Evolutionary conservation across 371 early-diverging fungal genomes (phyloP).

Genomic region (Syncephalastrum sp.): DNA sequence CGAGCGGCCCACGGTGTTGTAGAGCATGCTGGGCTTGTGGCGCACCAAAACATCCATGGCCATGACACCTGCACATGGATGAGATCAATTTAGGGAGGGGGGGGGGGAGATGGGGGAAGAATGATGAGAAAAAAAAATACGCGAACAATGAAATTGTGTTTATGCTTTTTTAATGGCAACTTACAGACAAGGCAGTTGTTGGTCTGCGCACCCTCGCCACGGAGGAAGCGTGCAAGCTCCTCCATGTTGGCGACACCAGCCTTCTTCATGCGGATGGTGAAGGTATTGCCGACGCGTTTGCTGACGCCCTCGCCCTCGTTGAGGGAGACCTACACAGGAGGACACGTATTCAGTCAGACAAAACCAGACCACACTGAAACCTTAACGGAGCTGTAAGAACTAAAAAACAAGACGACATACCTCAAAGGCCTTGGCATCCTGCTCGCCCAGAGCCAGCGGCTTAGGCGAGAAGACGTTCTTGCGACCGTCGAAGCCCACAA

Average conservation of each 20-base stretch:
- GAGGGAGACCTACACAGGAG: constrained; percentile 35
- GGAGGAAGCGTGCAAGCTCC: constrained; percentile 51
- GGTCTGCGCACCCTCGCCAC: constrained; percentile 35
- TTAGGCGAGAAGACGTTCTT: constrained; percentile 47
- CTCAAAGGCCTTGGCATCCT: constrained; percentile 34
- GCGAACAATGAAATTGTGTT: not conserved
- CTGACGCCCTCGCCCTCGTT: constrained; percentile 28
- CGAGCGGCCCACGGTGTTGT: constrained; percentile 79
- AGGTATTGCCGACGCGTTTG: constrained; percentile 27
- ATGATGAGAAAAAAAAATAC: constrained; percentile 2
- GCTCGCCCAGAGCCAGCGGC: constrained; percentile 33
- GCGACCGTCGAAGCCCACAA: constrained; percentile 53
- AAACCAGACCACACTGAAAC: not conserved
- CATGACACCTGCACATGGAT: constrained; percentile 57
- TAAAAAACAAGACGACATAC: constrained; percentile 23
- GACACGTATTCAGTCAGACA: not conserved
- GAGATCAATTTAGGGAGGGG: not conserved
- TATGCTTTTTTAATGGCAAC: not conserved
- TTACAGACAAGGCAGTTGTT: constrained; percentile 44
- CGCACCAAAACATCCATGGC: constrained; percentile 82
- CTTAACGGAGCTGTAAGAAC: not conserved
- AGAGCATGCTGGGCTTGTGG: constrained; percentile 66
- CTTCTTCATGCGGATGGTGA: constrained; percentile 56
- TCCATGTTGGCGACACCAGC: constrained; percentile 58
- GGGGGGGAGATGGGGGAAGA: not conserved